These are phyloP conservation scores for Puccinia coronata DNA, from an alignment of 1,284 basidiomycete species.

Conservation along the genomic window DNA sequence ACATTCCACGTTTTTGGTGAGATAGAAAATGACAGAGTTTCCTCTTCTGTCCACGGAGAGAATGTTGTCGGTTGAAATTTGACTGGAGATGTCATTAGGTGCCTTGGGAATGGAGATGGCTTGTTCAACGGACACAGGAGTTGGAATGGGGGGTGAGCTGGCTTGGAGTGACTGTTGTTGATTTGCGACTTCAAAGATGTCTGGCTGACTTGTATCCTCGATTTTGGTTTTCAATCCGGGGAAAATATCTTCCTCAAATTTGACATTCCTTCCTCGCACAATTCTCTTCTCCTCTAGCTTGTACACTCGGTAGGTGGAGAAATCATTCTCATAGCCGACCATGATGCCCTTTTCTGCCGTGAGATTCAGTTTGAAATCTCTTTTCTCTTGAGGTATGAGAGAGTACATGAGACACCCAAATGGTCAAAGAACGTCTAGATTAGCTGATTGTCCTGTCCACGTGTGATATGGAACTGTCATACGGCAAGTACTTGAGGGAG, in stretches of 20 bases:
- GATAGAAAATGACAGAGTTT: background rate
- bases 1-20: background rate
- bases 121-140: too few relatives aligned
- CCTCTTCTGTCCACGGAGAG: background rate
- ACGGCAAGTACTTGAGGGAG: background rate
- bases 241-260: background rate
- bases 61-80: too few relatives aligned
- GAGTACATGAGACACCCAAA: background rate
- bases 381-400: background rate
- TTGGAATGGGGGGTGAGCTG: too few relatives aligned
- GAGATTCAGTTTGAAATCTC: background rate
- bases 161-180: too few relatives aligned
- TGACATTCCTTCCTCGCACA: background rate
- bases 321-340: background rate
- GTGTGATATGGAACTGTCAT: background rate
- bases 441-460: too few relatives aligned
- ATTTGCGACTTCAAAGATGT: background rate
- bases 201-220: background rate
- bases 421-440: background rate
- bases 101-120: too few relatives aligned
- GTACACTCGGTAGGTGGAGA: background rate
- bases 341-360: background rate
- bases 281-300: background rate
- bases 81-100: too few relatives aligned
- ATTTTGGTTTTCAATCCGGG: too few relatives aligned